These are phyloP conservation scores for Kuraishia floccosa DNA, from an alignment of 805 yeast genomes.

Conservation along the genomic window DNA sequence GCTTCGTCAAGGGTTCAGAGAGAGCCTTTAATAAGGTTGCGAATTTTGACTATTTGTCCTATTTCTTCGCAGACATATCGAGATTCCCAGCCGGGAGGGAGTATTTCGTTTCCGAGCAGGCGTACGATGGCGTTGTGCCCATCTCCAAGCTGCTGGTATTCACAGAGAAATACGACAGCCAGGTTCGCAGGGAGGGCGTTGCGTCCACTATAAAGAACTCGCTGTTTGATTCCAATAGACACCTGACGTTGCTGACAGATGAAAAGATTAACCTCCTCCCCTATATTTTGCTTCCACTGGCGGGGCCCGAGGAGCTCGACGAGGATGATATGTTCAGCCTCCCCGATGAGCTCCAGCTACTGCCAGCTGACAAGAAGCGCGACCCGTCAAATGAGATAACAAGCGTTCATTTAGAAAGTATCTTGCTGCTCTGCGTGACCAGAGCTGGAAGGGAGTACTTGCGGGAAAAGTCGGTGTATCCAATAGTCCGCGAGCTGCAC, in stretches of 20 bases:
- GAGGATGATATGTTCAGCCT: conserved; percentile 78
- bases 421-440: conserved; percentile 72
- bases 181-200: conserved; percentile 81
- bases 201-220: conserved; percentile 89
- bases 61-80: conserved; percentile 84
- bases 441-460: conserved; percentile 61
- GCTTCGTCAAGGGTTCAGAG: conserved; percentile 78
- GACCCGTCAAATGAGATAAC: conserved; percentile 63
- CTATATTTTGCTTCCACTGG: conserved; percentile 70
- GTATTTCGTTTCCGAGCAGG: conserved; percentile 64
- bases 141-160: conserved; percentile 72
- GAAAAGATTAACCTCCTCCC: conserved; percentile 67
- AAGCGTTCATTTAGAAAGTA: conserved; percentile 66
- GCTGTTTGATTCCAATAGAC: conserved; percentile 67
- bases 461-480: conserved; percentile 76
- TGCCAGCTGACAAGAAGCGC: conserved; percentile 64
- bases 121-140: conserved; percentile 68
- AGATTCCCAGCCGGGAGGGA: conserved; percentile 64
- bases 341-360: conserved; percentile 79
- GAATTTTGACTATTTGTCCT: conserved; percentile 71
- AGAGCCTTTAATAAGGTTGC: conserved; percentile 62
- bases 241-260: conserved; percentile 46
- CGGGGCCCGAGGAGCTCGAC: conserved; percentile 57
- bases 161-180: conserved; percentile 70
- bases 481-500: conserved; percentile 79